Conservation (phyloP, 2,329 filamentous ascomycete species). For the Paraphoma sp. region DNA sequence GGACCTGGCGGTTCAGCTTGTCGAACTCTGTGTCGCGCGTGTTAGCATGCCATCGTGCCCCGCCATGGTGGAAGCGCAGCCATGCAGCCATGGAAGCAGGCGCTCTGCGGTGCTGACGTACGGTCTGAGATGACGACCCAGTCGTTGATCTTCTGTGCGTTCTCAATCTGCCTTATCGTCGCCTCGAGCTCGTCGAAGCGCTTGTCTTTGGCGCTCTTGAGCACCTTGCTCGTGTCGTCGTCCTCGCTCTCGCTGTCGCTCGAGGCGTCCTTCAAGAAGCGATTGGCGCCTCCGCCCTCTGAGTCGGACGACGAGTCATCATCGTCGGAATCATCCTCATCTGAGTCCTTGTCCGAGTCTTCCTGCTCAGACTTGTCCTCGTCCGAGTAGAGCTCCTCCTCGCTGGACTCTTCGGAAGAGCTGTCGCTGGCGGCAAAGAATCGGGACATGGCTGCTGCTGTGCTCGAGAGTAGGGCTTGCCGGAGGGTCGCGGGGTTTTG, state of each 20-base stretch:
- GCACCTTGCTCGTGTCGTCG: slow-evolving; percentile 81
- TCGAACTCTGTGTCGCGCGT: slow-evolving; percentile 74
- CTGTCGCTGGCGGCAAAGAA: slow-evolving; percentile 97
- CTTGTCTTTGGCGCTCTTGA: slow-evolving; percentile 99
- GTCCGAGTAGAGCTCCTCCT: slow-evolving; percentile 93
- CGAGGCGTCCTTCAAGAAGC: slow-evolving; percentile 81
- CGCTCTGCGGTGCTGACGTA: slow-evolving; percentile 55
- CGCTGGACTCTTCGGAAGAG: slow-evolving; percentile 91
- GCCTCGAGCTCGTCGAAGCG: slow-evolving; percentile 90
- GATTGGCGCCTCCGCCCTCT: slow-evolving; percentile 76
- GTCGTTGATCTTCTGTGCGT: slow-evolving; percentile 96
- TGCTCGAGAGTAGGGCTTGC: slow-evolving; percentile 31
- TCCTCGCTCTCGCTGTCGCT: slow-evolving; percentile 85
- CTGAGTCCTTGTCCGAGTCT: slow-evolving; percentile 61
- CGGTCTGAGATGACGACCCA: slow-evolving; percentile 92
- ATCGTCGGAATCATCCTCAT: slow-evolving; percentile 65
- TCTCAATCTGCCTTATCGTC: slow-evolving; percentile 90
- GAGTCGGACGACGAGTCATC: slow-evolving; percentile 62
- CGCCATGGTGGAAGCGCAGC: slow-evolving; percentile 2
- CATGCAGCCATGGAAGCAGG: not conserved
- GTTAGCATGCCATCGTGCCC: slow-evolving; percentile 25
- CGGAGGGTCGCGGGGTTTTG: slow-evolving; percentile 23
- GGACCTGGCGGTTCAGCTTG: slow-evolving; percentile 87
- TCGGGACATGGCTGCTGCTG: slow-evolving; percentile 67
- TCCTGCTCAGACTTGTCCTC: slow-evolving; percentile 61